Base-by-base conservation (phyloP, 176 grass and related monocot genomes). In the Rhynchospora pubera region DNA sequence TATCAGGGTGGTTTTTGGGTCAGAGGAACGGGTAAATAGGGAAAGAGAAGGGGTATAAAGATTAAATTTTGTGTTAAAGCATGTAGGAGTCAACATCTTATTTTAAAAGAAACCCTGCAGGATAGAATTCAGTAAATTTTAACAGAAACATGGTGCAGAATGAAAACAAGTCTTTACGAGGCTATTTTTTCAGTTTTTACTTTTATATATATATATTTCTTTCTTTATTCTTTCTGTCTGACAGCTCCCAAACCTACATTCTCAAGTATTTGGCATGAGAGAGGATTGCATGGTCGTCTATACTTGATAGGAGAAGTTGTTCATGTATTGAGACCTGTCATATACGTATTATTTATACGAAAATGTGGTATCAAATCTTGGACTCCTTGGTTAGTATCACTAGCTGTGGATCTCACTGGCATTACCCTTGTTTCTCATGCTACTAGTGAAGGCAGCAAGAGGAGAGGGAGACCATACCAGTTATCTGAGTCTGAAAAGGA, bases 321-420 rank as follows among this genome's bases (percentile, higher is more conserved):
- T 78, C 92, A 84, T 74, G 85, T 99, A 76, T 91, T 99, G 69
- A 90, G 96, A 86, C 96, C 96, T 65, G 85, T 99, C 47, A 75
- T 93, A 24, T 99, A 99, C 18, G 92, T 99, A 19, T 85, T 99
- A 48, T 51, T 99, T 65, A 93, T 99, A 23, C 94, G 89, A 82
- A 99, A 87, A 84, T 99, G 87, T 80, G 96, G 96, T 45, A 99
- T 93, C 76, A 93, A 34, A 89, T 95, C 96, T 15, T 99, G 96
- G 96, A 91, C 89, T 39, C 92, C 96, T 18, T 99, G 96, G 96
- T 84, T 99, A 77, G 89, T 95, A 69, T 99, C 96, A 0, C 62
- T 99, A 24, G 82, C 89, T 80, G 87, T 99, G 62, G 96, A 99
- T 79, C 46, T 99, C 32, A 71, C 87, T 58, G 90, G 96, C 71